Evolutionary conservation across 2,329 filamentous ascomycete species (phyloP), one percentile per base, ranked within the genome.

Genomic region (Fusarium sp.): DNA sequence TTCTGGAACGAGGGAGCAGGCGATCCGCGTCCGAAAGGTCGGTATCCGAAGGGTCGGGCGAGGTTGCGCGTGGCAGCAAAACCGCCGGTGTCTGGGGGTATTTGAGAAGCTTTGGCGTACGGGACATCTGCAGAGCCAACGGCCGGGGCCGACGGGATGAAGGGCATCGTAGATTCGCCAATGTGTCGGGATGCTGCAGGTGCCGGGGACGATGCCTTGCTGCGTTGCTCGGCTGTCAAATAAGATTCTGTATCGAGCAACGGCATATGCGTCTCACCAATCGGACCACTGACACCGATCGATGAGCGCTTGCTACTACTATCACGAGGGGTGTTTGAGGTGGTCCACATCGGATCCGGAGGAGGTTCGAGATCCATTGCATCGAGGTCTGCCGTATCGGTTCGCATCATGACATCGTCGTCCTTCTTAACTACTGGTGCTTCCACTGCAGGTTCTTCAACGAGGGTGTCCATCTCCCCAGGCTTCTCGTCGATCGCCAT

Each of bases 291-390:
- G 39, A 65, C 39, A 31, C 70, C 76, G 45, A 74, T 75, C 66
- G 81, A 78, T 63, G 79, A 76, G 59, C 74, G 70, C 57, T 77
- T 73, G 46, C 78, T 74, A 41, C 72, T 74, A 39, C 66, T 23
- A 69, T 61, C 56, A 63, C 33, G 54, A 59, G 65, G 37, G 73
- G 75, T 81, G 63, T 78, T 80, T 55, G 77, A 80, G 38, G 83
- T 84, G 52, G 79, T 83, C 83, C 83, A 84, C 75, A 84, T 75
- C 44, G 83, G 76, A 73, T 84, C 82, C 63, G 83, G 82, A 49
- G 82, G 82, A 25, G 76, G 67, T 37, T 79, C 72, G 44, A 84
- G 68, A 49, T 84, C 82, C 82, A 84, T 84, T 69, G 77, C 81
- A 77, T 84, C 83, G 37, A 84, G 79, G 63, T 83, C 71, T 57